phyloP scores from a whole-genome alignment of 495 filamentous ascomycete species.

The Haplographium delicatum region DNA sequence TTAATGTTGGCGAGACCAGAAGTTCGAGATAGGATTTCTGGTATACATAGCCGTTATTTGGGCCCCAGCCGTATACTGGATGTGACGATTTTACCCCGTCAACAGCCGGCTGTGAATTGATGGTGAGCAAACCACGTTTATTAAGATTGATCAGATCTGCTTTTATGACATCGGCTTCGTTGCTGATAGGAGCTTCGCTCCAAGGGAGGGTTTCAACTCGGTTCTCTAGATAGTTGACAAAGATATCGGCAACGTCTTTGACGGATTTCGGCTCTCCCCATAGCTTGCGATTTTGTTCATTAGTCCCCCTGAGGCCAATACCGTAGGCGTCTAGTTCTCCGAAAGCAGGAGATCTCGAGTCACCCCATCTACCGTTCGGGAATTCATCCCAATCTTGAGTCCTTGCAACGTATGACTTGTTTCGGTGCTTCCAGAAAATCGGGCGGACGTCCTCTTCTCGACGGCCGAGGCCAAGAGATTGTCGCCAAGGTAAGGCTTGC shows the following conservation, averaged over 20 bases:
- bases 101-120: conserved; percentile 96
- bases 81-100: conserved; percentile 88
- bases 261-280: conserved; percentile 85
- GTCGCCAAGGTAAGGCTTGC: conserved; percentile 88
- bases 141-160: conserved; percentile 76
- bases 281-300: conserved; percentile 91
- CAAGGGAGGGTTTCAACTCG: conserved; percentile 82
- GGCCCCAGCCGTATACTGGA: conserved; percentile 89
- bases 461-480: conserved; percentile 82
- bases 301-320: conserved; percentile 91
- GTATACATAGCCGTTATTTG: conserved; percentile 91
- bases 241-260: conserved; percentile 73
- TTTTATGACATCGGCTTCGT: conserved; percentile 74
- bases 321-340: conserved; percentile 96
- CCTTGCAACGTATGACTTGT: conserved; percentile 88
- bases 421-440: conserved; percentile 98
- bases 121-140: conserved; percentile 79
- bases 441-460: conserved; percentile 94
- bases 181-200: conserved; percentile 83
- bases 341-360: conserved; percentile 93
- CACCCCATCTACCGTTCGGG: conserved; percentile 98
- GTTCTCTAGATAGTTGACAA: conserved; percentile 76
- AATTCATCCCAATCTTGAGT: conserved; percentile 99
- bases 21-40: conserved; percentile 98
- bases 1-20: conserved; percentile 71